phyloP scores from a whole-genome alignment of 345 rosid genomes.

The Boechera retrofracta region DNA sequence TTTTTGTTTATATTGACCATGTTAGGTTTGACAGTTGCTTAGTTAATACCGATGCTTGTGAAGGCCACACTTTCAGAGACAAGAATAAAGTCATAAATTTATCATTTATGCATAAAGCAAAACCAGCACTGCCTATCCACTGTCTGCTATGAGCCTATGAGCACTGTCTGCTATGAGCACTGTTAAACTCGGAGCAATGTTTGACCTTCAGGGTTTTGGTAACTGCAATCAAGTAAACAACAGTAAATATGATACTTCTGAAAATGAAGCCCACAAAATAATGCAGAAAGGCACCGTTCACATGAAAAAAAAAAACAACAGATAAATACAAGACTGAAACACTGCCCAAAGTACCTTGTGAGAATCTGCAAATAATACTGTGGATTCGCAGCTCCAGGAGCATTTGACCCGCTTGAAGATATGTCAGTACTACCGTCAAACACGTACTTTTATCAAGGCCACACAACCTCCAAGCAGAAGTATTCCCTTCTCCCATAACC shows the following conservation, averaged over 20 bases:
- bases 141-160: not conserved
- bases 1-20: no score
- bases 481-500: constrained; percentile 74
- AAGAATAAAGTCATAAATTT: no score
- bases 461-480: constrained; percentile 87
- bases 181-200: not conserved
- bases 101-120: no score
- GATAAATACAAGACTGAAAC: not conserved
- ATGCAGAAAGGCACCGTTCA: not conserved
- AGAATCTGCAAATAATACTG: constrained; percentile 15
- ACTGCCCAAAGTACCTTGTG: constrained; percentile 20
- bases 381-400: constrained; percentile 65
- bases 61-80: no score
- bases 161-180: not conserved
- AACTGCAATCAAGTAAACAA: not conserved
- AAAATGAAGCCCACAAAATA: not conserved
- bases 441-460: constrained; percentile 86
- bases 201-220: not conserved
- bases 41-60: no score
- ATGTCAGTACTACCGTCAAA: constrained; percentile 80
- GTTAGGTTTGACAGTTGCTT: no score
- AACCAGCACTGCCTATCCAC: not conserved
- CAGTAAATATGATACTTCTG: not conserved
- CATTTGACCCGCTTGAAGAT: constrained; percentile 71
- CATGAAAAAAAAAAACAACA: not conserved